phyloP scores from a whole-genome alignment of 2,329 filamentous ascomycete species.

The Cordyceps pruinosa region DNA sequence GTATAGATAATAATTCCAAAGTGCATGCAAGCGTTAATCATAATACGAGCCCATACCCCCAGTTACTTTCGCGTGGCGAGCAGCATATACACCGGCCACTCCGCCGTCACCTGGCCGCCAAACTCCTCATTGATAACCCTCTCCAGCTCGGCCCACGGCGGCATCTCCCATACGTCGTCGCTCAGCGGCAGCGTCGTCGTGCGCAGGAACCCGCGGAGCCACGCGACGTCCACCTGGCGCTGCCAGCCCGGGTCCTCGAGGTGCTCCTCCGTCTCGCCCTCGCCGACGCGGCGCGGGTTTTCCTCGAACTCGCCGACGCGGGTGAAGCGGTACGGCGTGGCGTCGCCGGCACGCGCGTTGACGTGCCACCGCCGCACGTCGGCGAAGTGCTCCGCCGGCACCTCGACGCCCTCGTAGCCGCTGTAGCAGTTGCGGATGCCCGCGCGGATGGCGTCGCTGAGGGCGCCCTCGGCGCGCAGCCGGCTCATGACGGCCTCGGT shows the following conservation, averaged over 20 bases:
- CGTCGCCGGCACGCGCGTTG: not conserved
- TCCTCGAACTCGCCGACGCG: not conserved
- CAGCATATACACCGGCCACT: conserved; percentile 11
- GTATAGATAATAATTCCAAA: no score
- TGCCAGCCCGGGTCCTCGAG: not conserved
- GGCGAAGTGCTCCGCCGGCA: conserved; percentile 5
- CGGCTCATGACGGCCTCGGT: not conserved
- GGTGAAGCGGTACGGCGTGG: conserved; percentile 3
- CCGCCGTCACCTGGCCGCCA: conserved; percentile 6
- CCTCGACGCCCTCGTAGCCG: conserved; percentile 10
- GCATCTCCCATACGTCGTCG: not conserved
- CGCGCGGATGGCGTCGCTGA: not conserved
- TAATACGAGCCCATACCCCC: not conserved
- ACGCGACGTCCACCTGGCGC: not conserved
- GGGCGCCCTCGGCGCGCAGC: not conserved
- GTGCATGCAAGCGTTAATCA: not conserved
- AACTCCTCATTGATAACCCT: conserved; percentile 1
- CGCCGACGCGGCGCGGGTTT: not conserved
- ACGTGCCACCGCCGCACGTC: conserved; percentile 1
- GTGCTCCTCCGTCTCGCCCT: not conserved
- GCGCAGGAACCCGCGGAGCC: conserved; percentile 6
- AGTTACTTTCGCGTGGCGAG: conserved; percentile 1
- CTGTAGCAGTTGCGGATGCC: not conserved
- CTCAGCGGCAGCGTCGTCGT: conserved; percentile 6
- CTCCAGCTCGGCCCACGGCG: conserved; percentile 2